Evolutionary conservation across 768 basidiomycete species (phyloP).

Genomic region (Goffeauzyma gilvescens): DNA sequence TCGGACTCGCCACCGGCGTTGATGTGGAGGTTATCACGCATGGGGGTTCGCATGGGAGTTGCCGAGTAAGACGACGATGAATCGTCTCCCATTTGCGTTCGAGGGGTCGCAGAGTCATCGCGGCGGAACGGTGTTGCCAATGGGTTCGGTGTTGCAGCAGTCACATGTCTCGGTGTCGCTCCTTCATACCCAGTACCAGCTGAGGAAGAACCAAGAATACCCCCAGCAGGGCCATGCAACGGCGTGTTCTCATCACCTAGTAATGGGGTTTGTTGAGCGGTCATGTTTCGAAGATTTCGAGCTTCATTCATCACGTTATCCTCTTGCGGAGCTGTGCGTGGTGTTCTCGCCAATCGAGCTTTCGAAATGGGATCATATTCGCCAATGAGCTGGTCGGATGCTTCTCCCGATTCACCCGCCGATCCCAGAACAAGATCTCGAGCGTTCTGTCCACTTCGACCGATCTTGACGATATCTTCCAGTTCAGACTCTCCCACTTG

Average conservation of each 20-base stretch:
- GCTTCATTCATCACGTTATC: conserved; percentile 90
- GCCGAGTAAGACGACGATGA: conserved; percentile 37
- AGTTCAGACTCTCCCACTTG: conserved; percentile 89
- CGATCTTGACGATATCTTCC: conserved; percentile 97
- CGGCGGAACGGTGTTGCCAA: conserved; percentile 60
- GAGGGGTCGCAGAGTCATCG: conserved; percentile 41
- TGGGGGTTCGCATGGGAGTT: conserved; percentile 82
- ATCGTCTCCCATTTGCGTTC: conserved; percentile 24
- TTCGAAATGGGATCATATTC: conserved; percentile 80
- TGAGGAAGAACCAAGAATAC: too few species aligned
- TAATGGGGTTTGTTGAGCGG: conserved; percentile 73
- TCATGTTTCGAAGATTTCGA: conserved; percentile 85
- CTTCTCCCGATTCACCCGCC: conserved; percentile 45
- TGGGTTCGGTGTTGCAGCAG: conserved; percentile 88
- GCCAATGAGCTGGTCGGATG: conserved; percentile 57
- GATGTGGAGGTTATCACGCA: conserved; percentile 78
- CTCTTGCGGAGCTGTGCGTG: conserved; percentile 83
- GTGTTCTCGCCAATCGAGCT: conserved; percentile 82
- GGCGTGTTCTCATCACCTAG: conserved; percentile 97
- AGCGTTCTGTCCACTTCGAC: conserved; percentile 73
- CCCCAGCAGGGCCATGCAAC: conserved; percentile 49
- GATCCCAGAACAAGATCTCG: conserved; percentile 47
- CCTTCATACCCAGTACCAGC: conserved; percentile 84
- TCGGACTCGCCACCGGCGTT: conserved; percentile 49
- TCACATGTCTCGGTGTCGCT: conserved; percentile 79